Evolutionary conservation across 805 yeast genomes (phyloP).

Genomic region (Lipomyces kockii): DNA sequence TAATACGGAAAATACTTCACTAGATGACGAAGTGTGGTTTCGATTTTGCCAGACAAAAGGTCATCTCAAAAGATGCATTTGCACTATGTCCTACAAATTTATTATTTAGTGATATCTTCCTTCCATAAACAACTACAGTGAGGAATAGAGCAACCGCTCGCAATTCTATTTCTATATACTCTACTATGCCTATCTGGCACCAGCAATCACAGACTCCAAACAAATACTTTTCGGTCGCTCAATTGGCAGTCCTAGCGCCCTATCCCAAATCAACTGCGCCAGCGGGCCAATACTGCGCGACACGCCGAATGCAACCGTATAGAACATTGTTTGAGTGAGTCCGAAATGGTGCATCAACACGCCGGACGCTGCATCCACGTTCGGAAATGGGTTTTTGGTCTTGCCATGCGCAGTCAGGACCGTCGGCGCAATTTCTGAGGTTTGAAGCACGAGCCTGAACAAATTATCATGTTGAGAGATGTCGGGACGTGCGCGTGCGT

Average conservation of each 20-base stretch:
- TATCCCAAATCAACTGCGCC: slow-evolving; percentile 78
- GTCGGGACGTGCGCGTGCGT: slow-evolving; percentile 58
- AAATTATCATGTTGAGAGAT: slow-evolving; percentile 62
- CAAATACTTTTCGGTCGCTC: slow-evolving; percentile 68
- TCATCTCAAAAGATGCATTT: too few species aligned
- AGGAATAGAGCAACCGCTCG: too few species aligned
- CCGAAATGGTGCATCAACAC: slow-evolving; percentile 82
- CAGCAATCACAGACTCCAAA: slow-evolving; percentile 4
- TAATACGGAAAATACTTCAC: too few species aligned
- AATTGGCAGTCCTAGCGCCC: slow-evolving; percentile 75
- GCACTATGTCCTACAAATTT: too few species aligned
- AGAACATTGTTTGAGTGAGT: slow-evolving; percentile 69
- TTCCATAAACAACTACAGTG: too few species aligned
- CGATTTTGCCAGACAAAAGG: too few species aligned
- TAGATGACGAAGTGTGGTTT: too few species aligned
- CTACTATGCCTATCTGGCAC: not conserved
- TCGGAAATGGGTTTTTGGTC: slow-evolving; percentile 85
- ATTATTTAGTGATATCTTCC: too few species aligned
- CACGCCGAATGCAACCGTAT: slow-evolving; percentile 82
- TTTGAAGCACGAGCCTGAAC: slow-evolving; percentile 67
- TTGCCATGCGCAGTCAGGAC: slow-evolving; percentile 79
- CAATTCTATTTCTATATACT: not conserved
- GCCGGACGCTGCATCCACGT: slow-evolving; percentile 81
- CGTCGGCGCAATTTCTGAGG: slow-evolving; percentile 73
- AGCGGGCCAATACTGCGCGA: slow-evolving; percentile 80